Conservation (phyloP, 2,329 filamentous ascomycete genomes). For the Paracoccidioides brasiliensis region DNA sequence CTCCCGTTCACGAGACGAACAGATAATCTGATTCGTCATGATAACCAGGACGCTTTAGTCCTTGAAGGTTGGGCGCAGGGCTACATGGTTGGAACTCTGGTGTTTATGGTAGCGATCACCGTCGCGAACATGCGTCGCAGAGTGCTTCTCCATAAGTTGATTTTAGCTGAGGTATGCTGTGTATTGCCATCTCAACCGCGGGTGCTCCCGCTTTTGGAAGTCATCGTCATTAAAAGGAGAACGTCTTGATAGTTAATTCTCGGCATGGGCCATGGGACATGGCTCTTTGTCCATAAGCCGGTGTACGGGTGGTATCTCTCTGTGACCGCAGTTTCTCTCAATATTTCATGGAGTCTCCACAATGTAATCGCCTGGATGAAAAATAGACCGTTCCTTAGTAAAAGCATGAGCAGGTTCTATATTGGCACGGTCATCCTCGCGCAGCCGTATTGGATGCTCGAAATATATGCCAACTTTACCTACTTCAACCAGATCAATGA, state of each 20-base stretch:
- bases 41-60: constrained; percentile 23
- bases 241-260: constrained; percentile 35
- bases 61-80: constrained; percentile 39
- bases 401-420: constrained; percentile 40
- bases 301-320: constrained; percentile 53
- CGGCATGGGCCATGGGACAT: constrained; percentile 45
- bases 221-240: neutral
- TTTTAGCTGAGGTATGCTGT: constrained; percentile 34
- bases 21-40: constrained; percentile 6
- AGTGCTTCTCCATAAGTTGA: constrained; percentile 39
- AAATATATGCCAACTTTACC: constrained; percentile 52
- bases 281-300: constrained; percentile 44
- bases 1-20: neutral
- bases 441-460: constrained; percentile 51
- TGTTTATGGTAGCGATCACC: constrained; percentile 39
- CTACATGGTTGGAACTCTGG: constrained; percentile 36
- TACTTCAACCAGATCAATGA: constrained; percentile 46
- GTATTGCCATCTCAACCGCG: neutral
- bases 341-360: constrained; percentile 51
- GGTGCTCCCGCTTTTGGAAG: neutral
- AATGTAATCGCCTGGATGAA: constrained; percentile 58
- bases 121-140: constrained; percentile 38
- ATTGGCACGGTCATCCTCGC: constrained; percentile 46
- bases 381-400: constrained; percentile 46
- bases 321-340: constrained; percentile 46